Evolutionary conservation across 108 stramenopile species (phyloP).

Genomic region (Skeletonema tropicum): DNA sequence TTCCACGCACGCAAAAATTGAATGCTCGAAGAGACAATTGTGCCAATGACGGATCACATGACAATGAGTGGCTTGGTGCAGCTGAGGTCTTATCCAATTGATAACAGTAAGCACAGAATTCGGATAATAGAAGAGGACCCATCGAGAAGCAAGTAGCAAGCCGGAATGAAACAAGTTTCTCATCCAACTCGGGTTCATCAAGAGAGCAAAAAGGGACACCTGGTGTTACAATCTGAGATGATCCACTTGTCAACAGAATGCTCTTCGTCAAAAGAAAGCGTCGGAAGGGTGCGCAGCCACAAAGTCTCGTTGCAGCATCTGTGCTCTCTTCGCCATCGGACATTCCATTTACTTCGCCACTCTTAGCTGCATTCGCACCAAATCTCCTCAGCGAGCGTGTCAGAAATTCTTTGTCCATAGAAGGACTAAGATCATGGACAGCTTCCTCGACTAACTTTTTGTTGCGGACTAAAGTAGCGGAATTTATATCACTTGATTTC

Average conservation of each 20-base stretch:
- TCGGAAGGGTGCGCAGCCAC: slow-evolving; percentile 29
- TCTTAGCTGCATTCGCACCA: slow-evolving; percentile 13
- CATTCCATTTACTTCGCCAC: slow-evolving; percentile 7
- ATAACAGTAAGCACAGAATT: slow-evolving; percentile 45
- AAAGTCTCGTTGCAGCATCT: slow-evolving; percentile 18
- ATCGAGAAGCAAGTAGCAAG: slow-evolving; percentile 33
- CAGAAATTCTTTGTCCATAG: slow-evolving; percentile 29
- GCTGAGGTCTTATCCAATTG: slow-evolving; percentile 37
- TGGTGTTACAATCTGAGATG: slow-evolving; percentile 17
- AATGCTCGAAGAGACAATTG: slow-evolving; percentile 43
- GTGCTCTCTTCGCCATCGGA: not conserved
- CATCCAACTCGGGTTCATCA: slow-evolving; percentile 4
- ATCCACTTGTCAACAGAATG: slow-evolving; percentile 22
- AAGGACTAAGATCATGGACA: slow-evolving; percentile 18
- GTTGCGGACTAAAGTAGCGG: slow-evolving; percentile 20
- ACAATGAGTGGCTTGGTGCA: slow-evolving; percentile 2
- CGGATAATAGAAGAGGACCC: slow-evolving; percentile 40
- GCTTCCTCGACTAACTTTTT: slow-evolving; percentile 29
- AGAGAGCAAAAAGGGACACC: slow-evolving; percentile 22
- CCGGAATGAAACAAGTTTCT: slow-evolving; percentile 6
- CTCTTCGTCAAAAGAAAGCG: slow-evolving; percentile 39
- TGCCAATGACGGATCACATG: slow-evolving; percentile 26
- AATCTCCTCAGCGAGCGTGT: slow-evolving; percentile 20
- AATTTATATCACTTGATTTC: slow-evolving; percentile 30
- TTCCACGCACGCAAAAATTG: slow-evolving; percentile 27